A percentile compares a stretch with the other conserved stretches of the same genome.
These are phyloP conservation scores for Nakazawaea ambrosiae DNA, from an alignment of 805 yeast genomes.

Conservation along the genomic window DNA sequence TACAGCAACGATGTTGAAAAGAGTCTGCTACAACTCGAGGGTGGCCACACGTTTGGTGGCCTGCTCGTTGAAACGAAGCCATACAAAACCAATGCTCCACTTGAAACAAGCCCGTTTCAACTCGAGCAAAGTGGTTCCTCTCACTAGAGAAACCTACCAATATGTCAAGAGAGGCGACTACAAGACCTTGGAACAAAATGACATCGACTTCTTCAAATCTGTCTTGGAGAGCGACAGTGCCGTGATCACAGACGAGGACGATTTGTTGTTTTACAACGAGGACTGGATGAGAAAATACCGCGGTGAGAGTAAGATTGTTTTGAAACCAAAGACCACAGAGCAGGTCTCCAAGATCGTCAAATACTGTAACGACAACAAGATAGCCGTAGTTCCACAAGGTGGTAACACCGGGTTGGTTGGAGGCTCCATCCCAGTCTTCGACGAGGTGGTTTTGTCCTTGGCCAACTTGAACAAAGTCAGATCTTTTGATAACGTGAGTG, in stretches of 20 bases:
- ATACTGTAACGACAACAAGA: slow-evolving; percentile 67
- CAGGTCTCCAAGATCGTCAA: slow-evolving; percentile 71
- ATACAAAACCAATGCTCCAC: no score
- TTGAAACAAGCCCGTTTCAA: slow-evolving; percentile 1
- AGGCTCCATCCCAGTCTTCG: slow-evolving; percentile 88
- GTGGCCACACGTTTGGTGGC: no score
- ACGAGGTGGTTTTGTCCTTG: slow-evolving; percentile 74
- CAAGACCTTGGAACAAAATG: slow-evolving; percentile 46
- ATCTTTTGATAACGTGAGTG: slow-evolving; percentile 74
- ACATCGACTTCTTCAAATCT: slow-evolving; percentile 52
- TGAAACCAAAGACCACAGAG: slow-evolving; percentile 75
- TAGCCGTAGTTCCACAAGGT: slow-evolving; percentile 94
- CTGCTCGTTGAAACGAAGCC: no score
- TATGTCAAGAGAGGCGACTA: slow-evolving; percentile 46
- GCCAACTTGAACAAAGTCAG: slow-evolving; percentile 70
- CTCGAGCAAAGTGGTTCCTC: slow-evolving; percentile 26
- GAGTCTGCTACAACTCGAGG: no score
- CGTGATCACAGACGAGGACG: slow-evolving; percentile 50
- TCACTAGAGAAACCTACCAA: slow-evolving; percentile 70
- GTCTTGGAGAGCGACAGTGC: slow-evolving; percentile 46
- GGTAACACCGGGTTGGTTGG: slow-evolving; percentile 97
- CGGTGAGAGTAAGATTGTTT: slow-evolving; percentile 77
- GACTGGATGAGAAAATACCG: slow-evolving; percentile 93
- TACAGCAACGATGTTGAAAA: no score
- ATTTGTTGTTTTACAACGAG: slow-evolving; percentile 67